Evolutionary conservation across 2,329 filamentous ascomycete genomes (phyloP), one percentile per base, ranked within the genome.

Genomic region (Fusarium begoniae): DNA sequence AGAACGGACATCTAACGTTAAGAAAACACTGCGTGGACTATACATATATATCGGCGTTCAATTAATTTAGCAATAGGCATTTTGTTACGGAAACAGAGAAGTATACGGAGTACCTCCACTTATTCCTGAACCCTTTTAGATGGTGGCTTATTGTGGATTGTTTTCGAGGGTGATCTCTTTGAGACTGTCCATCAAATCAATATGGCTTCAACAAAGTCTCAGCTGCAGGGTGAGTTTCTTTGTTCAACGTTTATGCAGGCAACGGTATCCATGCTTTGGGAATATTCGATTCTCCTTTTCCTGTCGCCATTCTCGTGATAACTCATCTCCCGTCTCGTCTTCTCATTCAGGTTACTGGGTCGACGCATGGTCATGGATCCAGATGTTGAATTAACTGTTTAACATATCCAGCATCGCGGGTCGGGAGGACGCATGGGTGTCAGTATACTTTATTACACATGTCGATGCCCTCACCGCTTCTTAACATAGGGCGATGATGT

Each of bases 401-500:
- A 58, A 70, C 48, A 69, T 65, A 59, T 59, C 43, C 43, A 59
- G 65, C 44, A 70, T 71, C 55, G 57, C 66, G 67, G 72, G 63
- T 72, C 74, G 67, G 72, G 37, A 67, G 68, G 63, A 72, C 53
- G 65, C 75, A 75, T 73, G 66, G 66, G 54, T 64, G 37, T 24
- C 41, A 60, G 32, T 41, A 56, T 50, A 69, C 45, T 55, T 55
- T 55, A 30, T 40, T 55, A 44, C 66, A 60, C 70, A 69, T 69
- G 63, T 73, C 67, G 66, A 73, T 69, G 58, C 63, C 67, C 69
- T 78, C 76, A 78, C 76, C 76, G 76, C 76, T 69, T 77, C 76
- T 78, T 76, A 71, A 64, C 70, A 56, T 66, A 61, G 63, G 55
- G 54, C 55, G 71, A 78, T 78, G 73, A 78, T 77, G 73, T 78